These are phyloP conservation scores for Ogataea pini DNA, from an alignment of 805 yeast genomes.

Conservation along the genomic window DNA sequence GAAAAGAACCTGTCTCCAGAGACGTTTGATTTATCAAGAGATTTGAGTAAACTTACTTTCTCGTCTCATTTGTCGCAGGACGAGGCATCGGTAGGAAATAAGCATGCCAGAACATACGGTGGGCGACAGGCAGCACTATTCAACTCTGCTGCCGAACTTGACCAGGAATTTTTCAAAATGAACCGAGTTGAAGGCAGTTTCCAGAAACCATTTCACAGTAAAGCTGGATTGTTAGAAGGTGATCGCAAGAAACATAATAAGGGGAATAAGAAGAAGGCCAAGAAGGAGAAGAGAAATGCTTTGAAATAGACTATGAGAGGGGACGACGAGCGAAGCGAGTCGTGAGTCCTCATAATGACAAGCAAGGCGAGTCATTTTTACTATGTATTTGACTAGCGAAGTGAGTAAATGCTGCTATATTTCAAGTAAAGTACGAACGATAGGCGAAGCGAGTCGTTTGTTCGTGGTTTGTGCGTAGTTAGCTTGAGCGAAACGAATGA, in stretches of 20 bases:
- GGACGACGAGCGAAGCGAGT: not conserved
- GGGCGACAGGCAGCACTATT: conserved; percentile 80
- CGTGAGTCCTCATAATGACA: not conserved
- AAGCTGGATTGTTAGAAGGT: conserved; percentile 48
- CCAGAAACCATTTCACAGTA: conserved; percentile 72
- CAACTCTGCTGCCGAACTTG: conserved; percentile 80
- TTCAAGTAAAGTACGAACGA: too few relatives aligned
- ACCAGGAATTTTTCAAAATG: conserved; percentile 81
- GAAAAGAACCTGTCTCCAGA: conserved; percentile 52
- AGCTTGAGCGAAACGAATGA: too few relatives aligned
- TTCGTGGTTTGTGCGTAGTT: too few relatives aligned
- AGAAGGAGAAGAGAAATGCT: conserved; percentile 21
- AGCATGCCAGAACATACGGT: conserved; percentile 57
- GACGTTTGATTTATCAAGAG: conserved; percentile 64
- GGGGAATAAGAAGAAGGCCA: conserved; percentile 30
- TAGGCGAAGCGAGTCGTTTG: too few relatives aligned
- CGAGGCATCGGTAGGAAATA: conserved; percentile 44
- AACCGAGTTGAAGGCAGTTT: conserved; percentile 61
- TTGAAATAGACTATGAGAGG: conserved; percentile 6
- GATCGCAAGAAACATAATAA: conserved; percentile 80
- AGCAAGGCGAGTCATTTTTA: too few relatives aligned
- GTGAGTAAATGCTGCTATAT: too few relatives aligned
- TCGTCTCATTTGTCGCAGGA: conserved; percentile 69
- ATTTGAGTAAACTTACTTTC: conserved; percentile 71
- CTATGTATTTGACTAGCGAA: too few relatives aligned